Evolutionary conservation across 106 monocot species (phyloP).

Genomic region (Acorus calamus): DNA sequence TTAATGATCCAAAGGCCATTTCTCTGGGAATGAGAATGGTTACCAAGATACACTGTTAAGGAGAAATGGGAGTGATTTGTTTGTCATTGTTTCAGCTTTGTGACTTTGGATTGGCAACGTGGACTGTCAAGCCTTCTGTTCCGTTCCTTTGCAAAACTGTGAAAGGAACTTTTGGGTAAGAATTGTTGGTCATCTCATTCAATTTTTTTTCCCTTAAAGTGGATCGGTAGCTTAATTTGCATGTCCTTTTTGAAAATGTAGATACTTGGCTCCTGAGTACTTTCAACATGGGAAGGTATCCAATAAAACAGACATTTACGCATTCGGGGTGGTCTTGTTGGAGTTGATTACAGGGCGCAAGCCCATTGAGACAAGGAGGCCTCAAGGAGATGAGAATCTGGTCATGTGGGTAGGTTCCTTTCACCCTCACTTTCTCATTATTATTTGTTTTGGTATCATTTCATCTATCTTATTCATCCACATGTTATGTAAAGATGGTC

Average conservation of each 20-base stretch:
- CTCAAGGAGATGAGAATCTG: conserved; percentile 68
- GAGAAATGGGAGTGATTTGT: too few species aligned
- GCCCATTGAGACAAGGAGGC: conserved; percentile 53
- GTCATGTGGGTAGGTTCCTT: conserved; percentile 56
- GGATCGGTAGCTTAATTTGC: too few species aligned
- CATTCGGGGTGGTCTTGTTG: conserved; percentile 75
- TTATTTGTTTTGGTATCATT: not conserved
- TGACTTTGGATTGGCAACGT: conserved; percentile 88
- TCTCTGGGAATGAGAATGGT: too few species aligned
- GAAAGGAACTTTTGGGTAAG: conserved; percentile 92
- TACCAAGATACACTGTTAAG: too few species aligned
- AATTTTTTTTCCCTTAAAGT: too few species aligned
- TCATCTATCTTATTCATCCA: not conserved
- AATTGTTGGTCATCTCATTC: not conserved
- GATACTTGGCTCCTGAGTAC: conserved; percentile 89
- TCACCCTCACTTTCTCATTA: not conserved
- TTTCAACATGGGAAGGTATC: conserved; percentile 90
- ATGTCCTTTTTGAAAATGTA: conserved; percentile 8
- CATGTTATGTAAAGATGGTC: too few species aligned
- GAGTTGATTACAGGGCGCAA: conserved; percentile 74
- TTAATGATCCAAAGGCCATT: too few species aligned
- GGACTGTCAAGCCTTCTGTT: conserved; percentile 65
- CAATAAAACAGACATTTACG: conserved; percentile 87
- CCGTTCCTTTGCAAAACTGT: conserved; percentile 90
- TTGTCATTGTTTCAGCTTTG: conserved; percentile 44